Conservation (phyloP, 805 yeast species). For the Yarrowia alimentaria region DNA sequence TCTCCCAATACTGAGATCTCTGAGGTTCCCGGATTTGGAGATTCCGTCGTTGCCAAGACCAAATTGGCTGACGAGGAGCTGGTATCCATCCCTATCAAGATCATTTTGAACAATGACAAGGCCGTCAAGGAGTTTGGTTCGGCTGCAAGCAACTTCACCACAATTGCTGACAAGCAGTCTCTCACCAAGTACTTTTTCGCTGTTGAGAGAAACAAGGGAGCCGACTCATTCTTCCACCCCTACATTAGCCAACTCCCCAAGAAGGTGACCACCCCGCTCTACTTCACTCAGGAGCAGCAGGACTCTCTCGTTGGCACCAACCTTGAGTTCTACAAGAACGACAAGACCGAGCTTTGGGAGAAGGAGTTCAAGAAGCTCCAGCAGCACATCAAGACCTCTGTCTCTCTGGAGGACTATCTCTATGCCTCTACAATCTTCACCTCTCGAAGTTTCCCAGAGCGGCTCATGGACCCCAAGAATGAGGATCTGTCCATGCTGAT, state of each 20-base stretch:
- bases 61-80: slow-evolving; percentile 28
- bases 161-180: slow-evolving; percentile 12
- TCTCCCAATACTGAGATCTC: slow-evolving; percentile 25
- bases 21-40: slow-evolving; percentile 27
- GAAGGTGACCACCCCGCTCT: slow-evolving; percentile 57
- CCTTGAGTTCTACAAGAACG: slow-evolving; percentile 53
- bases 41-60: slow-evolving; percentile 29
- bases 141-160: slow-evolving; percentile 4
- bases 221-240: slow-evolving; percentile 39
- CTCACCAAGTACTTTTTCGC: slow-evolving; percentile 23
- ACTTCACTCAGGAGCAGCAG: slow-evolving; percentile 51
- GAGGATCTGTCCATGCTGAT: slow-evolving; percentile 58
- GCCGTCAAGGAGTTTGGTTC: slow-evolving; percentile 30
- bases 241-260: slow-evolving; percentile 54
- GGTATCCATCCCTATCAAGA: slow-evolving; percentile 29
- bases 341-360: slow-evolving; percentile 47
- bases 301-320: slow-evolving; percentile 64
- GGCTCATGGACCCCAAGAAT: slow-evolving; percentile 47
- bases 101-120: slow-evolving; percentile 31
- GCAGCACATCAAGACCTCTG: slow-evolving; percentile 1
- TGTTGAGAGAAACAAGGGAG: slow-evolving; percentile 20
- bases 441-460: slow-evolving; percentile 77
- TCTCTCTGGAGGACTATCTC: slow-evolving; percentile 45
- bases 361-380: slow-evolving; percentile 51
- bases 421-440: slow-evolving; percentile 74